These are phyloP conservation scores for Phycomyces blakesleeanus DNA, from an alignment of 192 early-diverging fungal species.

Conservation along the genomic window DNA sequence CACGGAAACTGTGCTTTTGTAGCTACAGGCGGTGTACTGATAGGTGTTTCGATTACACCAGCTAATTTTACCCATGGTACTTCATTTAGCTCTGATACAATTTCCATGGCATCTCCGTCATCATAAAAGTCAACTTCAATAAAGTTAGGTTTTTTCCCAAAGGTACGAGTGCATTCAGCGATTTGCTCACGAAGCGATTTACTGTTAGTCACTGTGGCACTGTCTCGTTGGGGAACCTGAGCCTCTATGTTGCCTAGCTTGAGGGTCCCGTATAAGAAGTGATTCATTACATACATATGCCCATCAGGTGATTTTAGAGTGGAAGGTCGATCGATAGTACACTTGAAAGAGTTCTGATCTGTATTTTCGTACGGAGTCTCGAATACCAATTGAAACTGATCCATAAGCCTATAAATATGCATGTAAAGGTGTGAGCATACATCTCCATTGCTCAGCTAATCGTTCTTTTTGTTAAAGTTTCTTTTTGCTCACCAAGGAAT, in stretches of 20 bases:
- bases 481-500: constrained; percentile 53
- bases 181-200: constrained; percentile 48
- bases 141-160: constrained; percentile 57
- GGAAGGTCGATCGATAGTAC: constrained; percentile 51
- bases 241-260: constrained; percentile 22
- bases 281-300: constrained; percentile 65
- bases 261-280: constrained; percentile 56
- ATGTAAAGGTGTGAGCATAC: background rate
- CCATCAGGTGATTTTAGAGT: constrained; percentile 6
- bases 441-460: background rate
- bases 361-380: constrained; percentile 63
- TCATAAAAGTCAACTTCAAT: constrained; percentile 71
- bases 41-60: background rate
- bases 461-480: background rate
- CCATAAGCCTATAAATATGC: constrained; percentile 43
- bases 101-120: constrained; percentile 43
- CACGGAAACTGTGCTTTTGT: background rate
- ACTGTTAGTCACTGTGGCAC: constrained; percentile 49
- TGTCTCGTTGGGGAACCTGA: constrained; percentile 43
- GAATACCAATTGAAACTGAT: constrained; percentile 55
- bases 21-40: background rate
- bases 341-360: constrained; percentile 39
- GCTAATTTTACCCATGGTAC: constrained; percentile 28
- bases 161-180: constrained; percentile 41
- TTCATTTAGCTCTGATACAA: constrained; percentile 51